These are phyloP conservation scores for Solanum appendiculatum DNA, from an alignment of 257 asterid genomes.

Conservation along the genomic window DNA sequence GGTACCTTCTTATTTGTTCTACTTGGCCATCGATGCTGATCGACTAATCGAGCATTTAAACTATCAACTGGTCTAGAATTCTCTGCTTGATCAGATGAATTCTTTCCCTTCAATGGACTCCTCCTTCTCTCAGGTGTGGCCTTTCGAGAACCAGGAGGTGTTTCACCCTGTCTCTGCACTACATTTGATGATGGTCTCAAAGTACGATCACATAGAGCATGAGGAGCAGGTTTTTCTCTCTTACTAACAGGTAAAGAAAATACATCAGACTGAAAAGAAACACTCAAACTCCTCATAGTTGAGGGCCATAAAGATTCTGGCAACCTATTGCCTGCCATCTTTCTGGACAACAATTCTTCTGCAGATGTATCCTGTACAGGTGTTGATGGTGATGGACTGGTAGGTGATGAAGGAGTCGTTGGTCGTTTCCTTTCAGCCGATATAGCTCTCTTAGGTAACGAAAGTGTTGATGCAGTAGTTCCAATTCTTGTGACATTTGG, in stretches of 20 bases:
- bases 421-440: constrained; percentile 75
- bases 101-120: constrained; percentile 61
- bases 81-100: constrained; percentile 53
- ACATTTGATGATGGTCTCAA: constrained; percentile 51
- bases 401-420: constrained; percentile 40
- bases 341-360: constrained; percentile 32
- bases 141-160: constrained; percentile 36
- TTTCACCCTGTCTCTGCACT: constrained; percentile 37
- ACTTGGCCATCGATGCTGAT: constrained; percentile 78
- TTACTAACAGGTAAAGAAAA: constrained; percentile 36
- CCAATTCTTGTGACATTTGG: constrained; percentile 32
- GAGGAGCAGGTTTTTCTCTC: constrained; percentile 49
- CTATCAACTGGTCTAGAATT: constrained; percentile 65
- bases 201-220: constrained; percentile 32
- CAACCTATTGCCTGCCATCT: constrained; percentile 32
- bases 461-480: constrained; percentile 22
- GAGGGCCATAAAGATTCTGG: constrained; percentile 81
- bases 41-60: constrained; percentile 41
- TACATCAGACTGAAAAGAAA: constrained; percentile 52
- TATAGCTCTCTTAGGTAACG: constrained; percentile 50
- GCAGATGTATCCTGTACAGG: constrained; percentile 46
- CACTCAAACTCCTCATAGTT: constrained; percentile 57
- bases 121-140: constrained; percentile 67
- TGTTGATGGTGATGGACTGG: constrained; percentile 48
- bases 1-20: constrained; percentile 39